Evolutionary conservation across 306 rosid species (phyloP).

Genomic region (Fagus sylvatica): DNA sequence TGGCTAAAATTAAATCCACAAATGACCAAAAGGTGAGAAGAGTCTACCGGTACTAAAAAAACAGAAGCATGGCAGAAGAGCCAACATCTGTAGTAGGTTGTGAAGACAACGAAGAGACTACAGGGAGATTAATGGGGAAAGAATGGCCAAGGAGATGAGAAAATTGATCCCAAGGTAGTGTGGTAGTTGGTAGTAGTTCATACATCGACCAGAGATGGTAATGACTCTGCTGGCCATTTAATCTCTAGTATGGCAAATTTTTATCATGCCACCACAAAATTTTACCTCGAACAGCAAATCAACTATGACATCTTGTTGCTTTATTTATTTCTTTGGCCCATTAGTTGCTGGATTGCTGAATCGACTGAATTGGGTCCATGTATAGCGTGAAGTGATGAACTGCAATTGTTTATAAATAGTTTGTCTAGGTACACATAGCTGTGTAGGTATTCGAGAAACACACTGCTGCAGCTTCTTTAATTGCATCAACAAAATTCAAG

Average conservation of each 20-base stretch:
- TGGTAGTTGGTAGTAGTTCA: not conserved
- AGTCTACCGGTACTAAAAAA: slow-evolving; percentile 19
- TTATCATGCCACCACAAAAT: slow-evolving; percentile 22
- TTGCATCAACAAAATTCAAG: slow-evolving; percentile 17
- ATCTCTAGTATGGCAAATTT: slow-evolving; percentile 20
- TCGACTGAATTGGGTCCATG: slow-evolving; percentile 37
- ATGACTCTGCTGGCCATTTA: not conserved
- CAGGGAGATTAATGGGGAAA: slow-evolving; percentile 9
- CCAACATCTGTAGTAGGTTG: not conserved
- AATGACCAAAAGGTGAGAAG: slow-evolving; percentile 21
- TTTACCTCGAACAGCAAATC: slow-evolving; percentile 7
- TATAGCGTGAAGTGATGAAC: slow-evolving; percentile 38
- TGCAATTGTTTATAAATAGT: slow-evolving; percentile 64
- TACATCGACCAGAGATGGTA: not conserved
- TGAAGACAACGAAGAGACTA: slow-evolving; percentile 20
- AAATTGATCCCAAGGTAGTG: not conserved
- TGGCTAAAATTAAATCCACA: slow-evolving; percentile 23
- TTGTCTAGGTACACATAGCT: slow-evolving; percentile 29
- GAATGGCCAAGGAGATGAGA: not conserved
- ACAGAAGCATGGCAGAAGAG: slow-evolving; percentile 23
- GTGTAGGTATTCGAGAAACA: slow-evolving; percentile 15
- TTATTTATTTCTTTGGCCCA: no score
- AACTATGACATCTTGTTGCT: slow-evolving; percentile 3
- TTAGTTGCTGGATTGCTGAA: slow-evolving; percentile 20
- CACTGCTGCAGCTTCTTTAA: slow-evolving; percentile 8